Percentiles rank a stretch among this genome's conserved stretches.
These are phyloP conservation scores for Diaporthe batatas DNA, from an alignment of 2,329 filamentous ascomycete species.

Conservation along the genomic window DNA sequence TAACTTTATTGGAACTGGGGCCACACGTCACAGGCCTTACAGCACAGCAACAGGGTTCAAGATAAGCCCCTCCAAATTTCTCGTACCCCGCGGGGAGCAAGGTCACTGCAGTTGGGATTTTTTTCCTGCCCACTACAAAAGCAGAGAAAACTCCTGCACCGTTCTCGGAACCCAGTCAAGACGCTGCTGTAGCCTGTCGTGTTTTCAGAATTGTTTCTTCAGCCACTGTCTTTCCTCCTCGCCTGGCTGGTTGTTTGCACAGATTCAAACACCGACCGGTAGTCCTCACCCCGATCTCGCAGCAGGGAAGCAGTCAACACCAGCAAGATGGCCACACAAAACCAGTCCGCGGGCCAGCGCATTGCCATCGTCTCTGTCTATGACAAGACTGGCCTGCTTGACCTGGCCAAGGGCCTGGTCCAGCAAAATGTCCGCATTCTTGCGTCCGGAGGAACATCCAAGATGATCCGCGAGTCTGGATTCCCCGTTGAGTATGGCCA, in stretches of 20 bases:
- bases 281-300: constrained; percentile 9
- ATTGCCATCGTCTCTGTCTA: constrained; percentile 97
- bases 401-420: constrained; percentile 90
- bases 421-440: constrained; percentile 92
- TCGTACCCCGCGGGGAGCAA: constrained; percentile 39
- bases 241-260: constrained; percentile 23
- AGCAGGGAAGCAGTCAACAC: constrained; percentile 6
- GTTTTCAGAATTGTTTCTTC: constrained; percentile 14
- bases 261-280: not conserved
- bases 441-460: constrained; percentile 94
- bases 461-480: constrained; percentile 95
- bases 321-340: constrained; percentile 20
- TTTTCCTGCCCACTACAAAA: constrained; percentile 6
- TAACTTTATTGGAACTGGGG: constrained; percentile 21
- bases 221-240: constrained; percentile 15
- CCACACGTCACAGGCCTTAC: constrained; percentile 38
- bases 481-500: constrained; percentile 87
- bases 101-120: not conserved
- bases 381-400: constrained; percentile 96
- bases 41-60: constrained; percentile 35
- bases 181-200: constrained; percentile 10
- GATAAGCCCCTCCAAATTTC: constrained; percentile 38
- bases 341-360: constrained; percentile 62
- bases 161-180: not conserved
- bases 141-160: constrained; percentile 27